A percentile compares a stretch with the other conserved stretches of the same genome.
Evolutionary conservation across 176 grass and related monocot species (phyloP).

Genomic region (Phoenix roebelenii): DNA sequence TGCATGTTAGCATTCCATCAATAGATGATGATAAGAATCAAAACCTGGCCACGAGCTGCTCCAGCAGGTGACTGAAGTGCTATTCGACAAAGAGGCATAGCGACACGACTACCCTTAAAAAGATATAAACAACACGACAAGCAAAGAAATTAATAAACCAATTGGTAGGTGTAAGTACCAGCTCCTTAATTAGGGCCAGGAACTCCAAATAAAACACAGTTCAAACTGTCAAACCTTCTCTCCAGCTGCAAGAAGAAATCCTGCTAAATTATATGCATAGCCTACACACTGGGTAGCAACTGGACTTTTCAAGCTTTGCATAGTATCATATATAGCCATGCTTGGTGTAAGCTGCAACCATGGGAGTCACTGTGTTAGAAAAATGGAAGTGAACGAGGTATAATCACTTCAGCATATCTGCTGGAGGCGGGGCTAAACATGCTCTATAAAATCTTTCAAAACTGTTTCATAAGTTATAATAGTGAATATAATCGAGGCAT

Average conservation of each 20-base stretch:
- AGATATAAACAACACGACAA: conserved; percentile 12
- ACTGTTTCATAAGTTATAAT: no score
- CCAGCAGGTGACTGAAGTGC: conserved; percentile 83
- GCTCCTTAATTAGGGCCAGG: neutral
- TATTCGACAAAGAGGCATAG: conserved; percentile 68
- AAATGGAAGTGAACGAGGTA: neutral
- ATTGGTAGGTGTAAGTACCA: neutral
- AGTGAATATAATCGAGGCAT: no score
- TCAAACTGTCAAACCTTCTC: conserved; percentile 48
- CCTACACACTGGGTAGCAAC: conserved; percentile 81
- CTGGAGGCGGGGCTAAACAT: no score
- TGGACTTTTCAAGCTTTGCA: conserved; percentile 66
- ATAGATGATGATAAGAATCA: conserved; percentile 10
- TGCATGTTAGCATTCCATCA: neutral
- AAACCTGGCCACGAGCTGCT: conserved; percentile 83
- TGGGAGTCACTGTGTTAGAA: neutral
- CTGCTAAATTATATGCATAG: conserved; percentile 80
- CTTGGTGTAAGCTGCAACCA: conserved; percentile 72
- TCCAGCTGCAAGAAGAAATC: conserved; percentile 91
- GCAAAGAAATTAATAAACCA: conserved; percentile 9
- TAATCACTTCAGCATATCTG: neutral
- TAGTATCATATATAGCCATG: conserved; percentile 90
- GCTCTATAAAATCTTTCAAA: no score
- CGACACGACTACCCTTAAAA: conserved; percentile 59
- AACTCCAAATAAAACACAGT: neutral